Percentiles rank a stretch among this genome's conserved stretches.
phyloP scores from a whole-genome alignment of 2,329 filamentous ascomycete genomes.

The Pseudocercospora macadamiae region DNA sequence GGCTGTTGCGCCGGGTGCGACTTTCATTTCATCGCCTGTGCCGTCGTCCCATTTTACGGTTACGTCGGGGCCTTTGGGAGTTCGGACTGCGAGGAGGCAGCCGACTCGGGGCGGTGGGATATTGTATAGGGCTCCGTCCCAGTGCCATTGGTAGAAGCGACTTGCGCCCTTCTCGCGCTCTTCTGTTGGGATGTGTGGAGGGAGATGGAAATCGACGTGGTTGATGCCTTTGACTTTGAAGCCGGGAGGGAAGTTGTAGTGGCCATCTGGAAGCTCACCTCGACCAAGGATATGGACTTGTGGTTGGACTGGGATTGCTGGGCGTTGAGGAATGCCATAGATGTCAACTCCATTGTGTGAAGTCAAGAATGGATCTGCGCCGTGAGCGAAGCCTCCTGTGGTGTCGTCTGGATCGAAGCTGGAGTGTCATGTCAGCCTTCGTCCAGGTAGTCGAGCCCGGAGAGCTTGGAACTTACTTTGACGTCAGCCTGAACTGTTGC shows the following conservation, averaged over 20 bases:
- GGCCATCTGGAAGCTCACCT: slow-evolving; percentile 15
- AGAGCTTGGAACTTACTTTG: slow-evolving; percentile 4
- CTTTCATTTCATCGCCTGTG: slow-evolving; percentile 12
- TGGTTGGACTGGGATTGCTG: slow-evolving; percentile 18
- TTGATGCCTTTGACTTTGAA: slow-evolving; percentile 22
- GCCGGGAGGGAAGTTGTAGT: slow-evolving; percentile 18
- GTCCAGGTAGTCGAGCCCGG: too few relatives aligned
- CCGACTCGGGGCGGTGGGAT: slow-evolving; percentile 21
- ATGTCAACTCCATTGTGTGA: slow-evolving; percentile 20
- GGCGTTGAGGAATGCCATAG: slow-evolving; percentile 15
- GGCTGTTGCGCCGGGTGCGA: slow-evolving; percentile 18
- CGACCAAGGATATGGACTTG: slow-evolving; percentile 21
- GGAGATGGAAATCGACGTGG: slow-evolving; percentile 19
- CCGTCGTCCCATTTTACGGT: slow-evolving; percentile 21
- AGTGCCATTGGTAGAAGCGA: slow-evolving; percentile 23
- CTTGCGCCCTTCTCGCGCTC: slow-evolving; percentile 18
- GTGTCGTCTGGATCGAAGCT: slow-evolving; percentile 22
- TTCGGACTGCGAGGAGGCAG: slow-evolving; percentile 17
- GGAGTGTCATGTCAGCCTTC: background rate
- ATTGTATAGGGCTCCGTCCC: slow-evolving; percentile 16
- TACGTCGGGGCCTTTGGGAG: slow-evolving; percentile 19
- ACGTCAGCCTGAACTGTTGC: slow-evolving; percentile 21
- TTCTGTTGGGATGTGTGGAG: slow-evolving; percentile 16
- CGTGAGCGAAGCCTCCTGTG: slow-evolving; percentile 20
- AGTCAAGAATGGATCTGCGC: slow-evolving; percentile 19